These are phyloP conservation scores for Solanum stenotomum DNA, from an alignment of 257 asterid genomes.

Conservation along the genomic window DNA sequence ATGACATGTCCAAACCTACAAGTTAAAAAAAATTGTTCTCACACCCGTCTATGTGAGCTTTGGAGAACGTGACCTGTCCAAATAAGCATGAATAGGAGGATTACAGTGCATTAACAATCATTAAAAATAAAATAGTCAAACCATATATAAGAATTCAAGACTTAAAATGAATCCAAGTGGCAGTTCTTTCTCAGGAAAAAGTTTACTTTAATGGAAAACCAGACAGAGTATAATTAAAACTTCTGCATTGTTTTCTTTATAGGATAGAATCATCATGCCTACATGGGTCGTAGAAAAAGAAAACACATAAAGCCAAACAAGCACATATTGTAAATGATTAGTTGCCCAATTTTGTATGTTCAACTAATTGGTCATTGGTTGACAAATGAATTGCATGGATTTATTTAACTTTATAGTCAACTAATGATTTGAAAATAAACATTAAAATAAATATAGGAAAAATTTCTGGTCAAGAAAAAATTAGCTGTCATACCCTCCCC, in stretches of 20 bases:
- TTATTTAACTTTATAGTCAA: background rate
- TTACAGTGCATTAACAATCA: background rate
- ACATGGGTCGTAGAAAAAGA: background rate
- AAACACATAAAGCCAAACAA: background rate
- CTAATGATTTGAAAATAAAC: background rate
- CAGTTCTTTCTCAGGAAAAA: background rate
- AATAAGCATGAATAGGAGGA: background rate
- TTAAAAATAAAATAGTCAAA: background rate
- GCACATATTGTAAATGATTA: background rate
- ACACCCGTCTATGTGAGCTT: background rate
- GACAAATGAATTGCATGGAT: background rate
- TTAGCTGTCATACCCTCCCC: conserved; percentile 29
- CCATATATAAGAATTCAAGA: background rate
- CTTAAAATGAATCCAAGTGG: background rate
- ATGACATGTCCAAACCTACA: background rate
- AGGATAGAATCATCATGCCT: background rate
- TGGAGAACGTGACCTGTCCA: background rate
- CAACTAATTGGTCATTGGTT: background rate
- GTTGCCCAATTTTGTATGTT: background rate
- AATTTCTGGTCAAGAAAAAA: conserved; percentile 13
- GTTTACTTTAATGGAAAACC: background rate
- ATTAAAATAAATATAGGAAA: background rate
- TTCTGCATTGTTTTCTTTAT: background rate
- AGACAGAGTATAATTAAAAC: background rate
- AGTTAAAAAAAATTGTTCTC: background rate